phyloP scores from a whole-genome alignment of 768 basidiomycete species.

The Sporobolomyces pararoseus region DNA sequence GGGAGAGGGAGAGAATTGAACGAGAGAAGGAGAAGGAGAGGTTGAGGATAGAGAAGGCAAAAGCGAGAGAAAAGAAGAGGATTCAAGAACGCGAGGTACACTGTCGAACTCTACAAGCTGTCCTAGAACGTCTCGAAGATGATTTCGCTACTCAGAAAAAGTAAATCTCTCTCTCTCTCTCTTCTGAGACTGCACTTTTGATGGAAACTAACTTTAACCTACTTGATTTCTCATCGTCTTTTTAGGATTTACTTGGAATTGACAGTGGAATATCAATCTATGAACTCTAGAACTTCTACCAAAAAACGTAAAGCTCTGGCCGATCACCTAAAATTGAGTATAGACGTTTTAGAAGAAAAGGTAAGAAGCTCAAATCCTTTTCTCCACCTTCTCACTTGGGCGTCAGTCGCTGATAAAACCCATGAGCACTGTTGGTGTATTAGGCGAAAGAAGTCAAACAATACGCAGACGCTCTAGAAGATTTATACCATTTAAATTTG shows the following conservation, averaged over 20 bases:
- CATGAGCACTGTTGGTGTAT: neutral
- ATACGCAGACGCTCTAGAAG: conserved; percentile 35
- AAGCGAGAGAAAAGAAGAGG: conserved; percentile 12
- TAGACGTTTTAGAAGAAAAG: conserved; percentile 88
- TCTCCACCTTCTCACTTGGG: neutral
- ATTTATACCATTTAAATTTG: conserved; percentile 6
- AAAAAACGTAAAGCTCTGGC: conserved; percentile 80
- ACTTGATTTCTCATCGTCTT: neutral
- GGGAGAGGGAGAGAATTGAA: neutral
- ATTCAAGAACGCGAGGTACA: conserved; percentile 32
- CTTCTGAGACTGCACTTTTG: too few relatives aligned
- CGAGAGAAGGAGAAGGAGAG: conserved; percentile 4
- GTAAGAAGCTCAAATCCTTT: conserved; percentile 55
- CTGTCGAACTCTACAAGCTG: conserved; percentile 52
- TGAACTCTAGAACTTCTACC: conserved; percentile 78
- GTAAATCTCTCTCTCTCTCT: conserved; percentile 54
- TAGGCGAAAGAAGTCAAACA: conserved; percentile 30
- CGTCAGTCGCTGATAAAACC: neutral
- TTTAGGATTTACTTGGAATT: conserved; percentile 81
- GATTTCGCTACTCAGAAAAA: conserved; percentile 93
- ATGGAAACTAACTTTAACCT: too few relatives aligned
- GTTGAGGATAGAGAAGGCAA: neutral
- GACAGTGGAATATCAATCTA: conserved; percentile 84
- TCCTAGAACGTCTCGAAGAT: conserved; percentile 83
- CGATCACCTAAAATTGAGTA: conserved; percentile 81